Evolutionary conservation across 371 early-diverging fungal species (phyloP), one percentile per base, ranked within the genome.

Genomic region (Globomyces sp.): DNA sequence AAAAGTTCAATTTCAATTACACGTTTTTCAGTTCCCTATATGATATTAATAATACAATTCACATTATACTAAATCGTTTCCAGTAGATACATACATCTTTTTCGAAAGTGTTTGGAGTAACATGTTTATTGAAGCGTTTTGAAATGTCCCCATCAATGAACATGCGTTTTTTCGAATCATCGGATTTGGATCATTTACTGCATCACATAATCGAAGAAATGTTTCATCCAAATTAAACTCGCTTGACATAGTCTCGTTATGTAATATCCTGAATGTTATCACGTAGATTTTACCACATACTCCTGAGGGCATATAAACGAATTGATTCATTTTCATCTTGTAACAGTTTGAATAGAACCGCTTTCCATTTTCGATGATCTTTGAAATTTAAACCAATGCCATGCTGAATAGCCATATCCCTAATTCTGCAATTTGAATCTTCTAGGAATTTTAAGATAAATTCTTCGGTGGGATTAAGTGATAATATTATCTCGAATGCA

Each of bases 71-170:
- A 8, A 52, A 37, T 48, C 1, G 50, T 13, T 41, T 37, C 2
- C 39, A 24, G 24, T 24, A 24, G 24, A 24, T 24, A 24, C 6
- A 11, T n/a, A 6, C 39, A 65, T 13, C 9, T 3, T 64, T 42
- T 65, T 66, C 36, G 48, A 6, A n/a, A 49, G n/a, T 1, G 55
- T 36, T 36, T 53, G 51, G 6, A 68, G 3, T 24, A 53, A 11
- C 39, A 46, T 8, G 6, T 46, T 24, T 47, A 24, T 46, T 46
- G 58, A 50, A 2, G 44, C 65, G 3, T 10, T 47, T 40, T 11
- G 34, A 40, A 52, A 24, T 8, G 57, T 47, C 46, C 47, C 65
- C 10, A 66, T 10, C 37, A 63, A 24, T 50, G 34, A 4, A 49
- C 40, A 11, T 50, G 49, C 50, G 6, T 37, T 50, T 24, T 50